Evolutionary conservation across 768 basidiomycete genomes (phyloP).

Genomic region (Dentipellis sp.): DNA sequence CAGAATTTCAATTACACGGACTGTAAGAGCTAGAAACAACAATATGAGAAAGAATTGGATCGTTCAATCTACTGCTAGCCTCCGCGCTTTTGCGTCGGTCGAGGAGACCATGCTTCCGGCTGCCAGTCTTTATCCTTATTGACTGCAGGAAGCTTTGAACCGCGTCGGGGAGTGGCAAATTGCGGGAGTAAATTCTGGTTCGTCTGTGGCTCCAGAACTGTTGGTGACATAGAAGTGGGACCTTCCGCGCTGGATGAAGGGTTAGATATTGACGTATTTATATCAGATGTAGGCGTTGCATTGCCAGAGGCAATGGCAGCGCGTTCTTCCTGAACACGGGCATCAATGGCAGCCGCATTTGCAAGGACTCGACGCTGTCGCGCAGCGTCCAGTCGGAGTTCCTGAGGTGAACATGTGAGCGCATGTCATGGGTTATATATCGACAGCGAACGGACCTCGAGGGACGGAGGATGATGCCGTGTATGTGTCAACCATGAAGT

Average conservation of each 20-base stretch:
- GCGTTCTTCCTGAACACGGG: slow-evolving; percentile 12
- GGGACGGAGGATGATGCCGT: slow-evolving; percentile 4
- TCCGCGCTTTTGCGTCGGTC: neutral
- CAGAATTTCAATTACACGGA: neutral
- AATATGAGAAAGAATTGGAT: too few relatives aligned
- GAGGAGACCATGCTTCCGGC: slow-evolving; percentile 11
- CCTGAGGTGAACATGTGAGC: slow-evolving; percentile 1
- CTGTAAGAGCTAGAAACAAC: neutral
- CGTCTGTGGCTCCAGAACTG: neutral
- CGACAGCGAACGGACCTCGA: slow-evolving; percentile 5
- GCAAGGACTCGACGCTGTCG: slow-evolving; percentile 10
- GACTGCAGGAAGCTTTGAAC: neutral
- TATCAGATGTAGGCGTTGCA: neutral
- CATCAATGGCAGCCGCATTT: slow-evolving; percentile 9
- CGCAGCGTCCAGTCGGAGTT: slow-evolving; percentile 10
- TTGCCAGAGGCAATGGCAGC: neutral
- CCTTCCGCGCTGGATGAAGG: neutral
- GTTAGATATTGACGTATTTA: neutral
- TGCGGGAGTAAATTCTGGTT: neutral
- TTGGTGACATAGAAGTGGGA: neutral
- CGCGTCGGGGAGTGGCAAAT: neutral
- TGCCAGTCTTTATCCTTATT: slow-evolving; percentile 11
- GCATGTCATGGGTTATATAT: neutral
- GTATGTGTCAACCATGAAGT: slow-evolving; percentile 13
- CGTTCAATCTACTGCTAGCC: neutral